Evolutionary conservation across 2,329 filamentous ascomycete genomes (phyloP), one percentile per base, ranked within the genome.

Genomic region (Coccinonectria pachysandricola): DNA sequence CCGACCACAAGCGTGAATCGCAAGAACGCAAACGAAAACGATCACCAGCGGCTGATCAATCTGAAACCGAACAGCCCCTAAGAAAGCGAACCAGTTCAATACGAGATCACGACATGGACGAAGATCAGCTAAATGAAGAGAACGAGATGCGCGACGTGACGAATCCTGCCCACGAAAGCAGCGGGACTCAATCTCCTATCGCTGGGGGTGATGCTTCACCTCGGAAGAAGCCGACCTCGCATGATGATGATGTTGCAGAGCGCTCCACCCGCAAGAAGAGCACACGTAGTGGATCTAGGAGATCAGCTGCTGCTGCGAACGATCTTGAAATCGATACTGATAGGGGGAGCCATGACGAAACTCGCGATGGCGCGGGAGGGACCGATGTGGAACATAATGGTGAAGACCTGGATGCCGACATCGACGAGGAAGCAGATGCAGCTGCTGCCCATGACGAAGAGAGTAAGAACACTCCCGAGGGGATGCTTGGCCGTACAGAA

Each of bases 361-460:
- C 40, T n/a, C 39, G 42, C 13, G 53, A 56, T 3, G 40, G 34
- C 17, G 54, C 58, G n/a, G 37, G 40, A 6, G 53, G 51, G 12
- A 62, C 60, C 21, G 61, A 66, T 25, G 48, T 52, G 12, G 55
- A 65, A 12, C 52, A 52, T 13, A 62, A 60, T 15, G 69, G 65
- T 23, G 76, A 68, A 15, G 68, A 75, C 19, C 58, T 50, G 23
- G 68, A 75, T 30, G 58, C 60, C 39, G 71, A 75, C 40, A 58
- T 62, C 29, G 68, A 74, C 36, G 72, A 74, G 34, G 73, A 77
- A 36, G 60, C 63, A 3, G 74, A 78, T 37, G 64, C 60, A 24
- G 65, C 62, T 12, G 63, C 68, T 26, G 74, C 56, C 28, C 75
- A 76, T 34, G 70, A 75, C 32, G 77, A 82, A 69, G 73, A 78